Evolutionary conservation across 441 rosid genomes (phyloP), one percentile per base, ranked within the genome.

Genomic region (Jatropha podagrica): DNA sequence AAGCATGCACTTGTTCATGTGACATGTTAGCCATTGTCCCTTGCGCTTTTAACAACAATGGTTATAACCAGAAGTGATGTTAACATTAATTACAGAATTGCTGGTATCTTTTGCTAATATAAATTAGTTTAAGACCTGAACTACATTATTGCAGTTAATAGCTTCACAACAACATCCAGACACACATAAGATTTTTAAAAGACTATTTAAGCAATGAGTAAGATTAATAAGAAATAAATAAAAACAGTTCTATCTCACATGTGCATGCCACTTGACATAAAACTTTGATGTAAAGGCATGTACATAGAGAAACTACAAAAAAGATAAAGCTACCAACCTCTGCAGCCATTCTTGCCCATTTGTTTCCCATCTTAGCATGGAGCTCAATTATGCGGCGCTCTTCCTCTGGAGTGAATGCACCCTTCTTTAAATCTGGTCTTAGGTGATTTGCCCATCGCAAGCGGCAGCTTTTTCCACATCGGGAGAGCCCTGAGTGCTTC

Each of bases 281-380:
- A 44, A 66, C 4, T 13, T 18, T 66, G 13, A 4, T 44, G 15
- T 5, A 1, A 67, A 23, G 55, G 40, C 52, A 67, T 44, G 55
- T 1, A 26, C 6, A 65, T n/a, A 23, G 55, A 11, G 18, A 70
- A 14, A 14, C 71, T 32, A 0, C 18, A 46, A 49, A 72, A 27
- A 51, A 44, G 58, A 60, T 70, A 78, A 11, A 32, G 58, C 69
- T 32, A 80, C 95, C 81, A 87, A 96, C 99, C 86, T 92, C 90
- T 59, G 96, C 96, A 80, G 99, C 97, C 95, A 96, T 94, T 51
- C 90, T 91, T 40, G 99, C 98, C 99, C 99, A 96, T 85, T 96
- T 96, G 85, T 96, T 96, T 73, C 99, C 99, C 93, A 96, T 88
- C 80, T 90, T 87, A 70, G 94, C 89, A 78, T 94, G 99, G 82